Evolutionary conservation across 305 asterid species (phyloP).

Genomic region (Andrographis paniculata): DNA sequence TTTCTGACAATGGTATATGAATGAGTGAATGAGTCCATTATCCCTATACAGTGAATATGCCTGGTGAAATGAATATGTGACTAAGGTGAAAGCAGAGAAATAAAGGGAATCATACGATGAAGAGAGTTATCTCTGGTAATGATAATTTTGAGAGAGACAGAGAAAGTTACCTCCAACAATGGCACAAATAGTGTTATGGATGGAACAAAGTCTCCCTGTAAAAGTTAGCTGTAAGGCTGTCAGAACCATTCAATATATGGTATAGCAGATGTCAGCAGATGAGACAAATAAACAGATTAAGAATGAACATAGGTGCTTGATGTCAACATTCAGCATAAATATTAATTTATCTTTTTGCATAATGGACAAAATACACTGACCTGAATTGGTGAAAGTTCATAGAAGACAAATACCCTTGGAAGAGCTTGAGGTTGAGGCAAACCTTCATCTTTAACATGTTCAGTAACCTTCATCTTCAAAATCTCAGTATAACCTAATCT

Average conservation of each 20-base stretch:
- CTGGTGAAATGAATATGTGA: too few species aligned
- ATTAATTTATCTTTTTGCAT: not conserved
- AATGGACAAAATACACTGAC: constrained; percentile 23
- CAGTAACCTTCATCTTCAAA: constrained; percentile 40
- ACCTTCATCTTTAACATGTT: constrained; percentile 70
- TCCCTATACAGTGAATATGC: constrained; percentile 86
- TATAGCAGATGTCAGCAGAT: not conserved
- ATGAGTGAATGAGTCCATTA: constrained; percentile 77
- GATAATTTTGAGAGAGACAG: constrained; percentile 19
- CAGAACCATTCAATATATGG: too few species aligned
- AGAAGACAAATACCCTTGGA: constrained; percentile 90
- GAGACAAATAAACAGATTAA: too few species aligned
- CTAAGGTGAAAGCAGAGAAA: too few species aligned
- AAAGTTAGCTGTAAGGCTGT: constrained; percentile 91
- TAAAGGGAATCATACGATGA: too few species aligned
- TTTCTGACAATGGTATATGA: constrained; percentile 71
- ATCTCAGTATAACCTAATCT: constrained; percentile 55
- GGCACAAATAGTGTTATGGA: constrained; percentile 88
- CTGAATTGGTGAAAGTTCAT: constrained; percentile 96
- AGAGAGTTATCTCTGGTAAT: too few species aligned
- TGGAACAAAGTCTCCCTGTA: constrained; percentile 63
- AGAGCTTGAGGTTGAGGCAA: constrained; percentile 58
- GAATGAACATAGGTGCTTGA: too few species aligned
- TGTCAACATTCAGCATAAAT: constrained; percentile 1
- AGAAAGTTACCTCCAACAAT: constrained; percentile 74